Evolutionary conservation across 2,329 filamentous ascomycete species (phyloP).

Genomic region (Neopestalotiopsis sp.): DNA sequence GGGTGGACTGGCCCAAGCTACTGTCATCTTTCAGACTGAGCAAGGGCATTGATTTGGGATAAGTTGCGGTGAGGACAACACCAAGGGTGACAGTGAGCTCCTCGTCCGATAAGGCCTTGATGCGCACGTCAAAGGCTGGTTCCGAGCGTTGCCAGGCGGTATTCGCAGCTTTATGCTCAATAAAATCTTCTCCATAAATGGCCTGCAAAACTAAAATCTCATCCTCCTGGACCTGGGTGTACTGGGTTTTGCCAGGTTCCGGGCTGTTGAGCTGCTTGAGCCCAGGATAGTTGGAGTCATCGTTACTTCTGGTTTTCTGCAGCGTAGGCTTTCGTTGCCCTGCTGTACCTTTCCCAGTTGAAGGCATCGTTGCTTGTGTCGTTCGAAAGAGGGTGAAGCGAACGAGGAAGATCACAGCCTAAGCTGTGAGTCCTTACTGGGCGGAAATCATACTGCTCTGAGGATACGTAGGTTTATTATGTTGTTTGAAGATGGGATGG

Average conservation of each 20-base stretch:
- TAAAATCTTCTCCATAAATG: slow-evolving; percentile 89
- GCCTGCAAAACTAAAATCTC: slow-evolving; percentile 85
- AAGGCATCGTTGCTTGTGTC: slow-evolving; percentile 53
- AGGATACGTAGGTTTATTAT: neutral
- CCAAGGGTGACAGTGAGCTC: slow-evolving; percentile 75
- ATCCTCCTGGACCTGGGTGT: slow-evolving; percentile 85
- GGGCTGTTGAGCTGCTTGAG: slow-evolving; percentile 51
- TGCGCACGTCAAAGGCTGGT: slow-evolving; percentile 79
- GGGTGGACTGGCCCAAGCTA: slow-evolving; percentile 72
- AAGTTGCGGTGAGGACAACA: slow-evolving; percentile 86
- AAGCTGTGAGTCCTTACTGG: slow-evolving; percentile 57
- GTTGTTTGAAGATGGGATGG: neutral
- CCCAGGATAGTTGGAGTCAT: slow-evolving; percentile 58
- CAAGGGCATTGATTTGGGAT: slow-evolving; percentile 82
- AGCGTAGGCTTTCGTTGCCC: slow-evolving; percentile 55
- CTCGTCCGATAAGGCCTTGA: slow-evolving; percentile 76
- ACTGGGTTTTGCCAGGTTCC: slow-evolving; percentile 60
- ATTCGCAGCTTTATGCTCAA: slow-evolving; percentile 71
- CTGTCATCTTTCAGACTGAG: slow-evolving; percentile 70
- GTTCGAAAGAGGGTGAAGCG: slow-evolving; percentile 28
- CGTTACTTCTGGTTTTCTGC: slow-evolving; percentile 45
- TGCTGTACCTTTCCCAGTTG: slow-evolving; percentile 52
- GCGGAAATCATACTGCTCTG: slow-evolving; percentile 49
- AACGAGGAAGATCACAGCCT: slow-evolving; percentile 54
- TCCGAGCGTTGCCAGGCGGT: slow-evolving; percentile 92